A percentile compares a stretch with the other conserved stretches of the same genome.
Conservation (phyloP, 306 rosid genomes). For the Corylus heterophylla region DNA sequence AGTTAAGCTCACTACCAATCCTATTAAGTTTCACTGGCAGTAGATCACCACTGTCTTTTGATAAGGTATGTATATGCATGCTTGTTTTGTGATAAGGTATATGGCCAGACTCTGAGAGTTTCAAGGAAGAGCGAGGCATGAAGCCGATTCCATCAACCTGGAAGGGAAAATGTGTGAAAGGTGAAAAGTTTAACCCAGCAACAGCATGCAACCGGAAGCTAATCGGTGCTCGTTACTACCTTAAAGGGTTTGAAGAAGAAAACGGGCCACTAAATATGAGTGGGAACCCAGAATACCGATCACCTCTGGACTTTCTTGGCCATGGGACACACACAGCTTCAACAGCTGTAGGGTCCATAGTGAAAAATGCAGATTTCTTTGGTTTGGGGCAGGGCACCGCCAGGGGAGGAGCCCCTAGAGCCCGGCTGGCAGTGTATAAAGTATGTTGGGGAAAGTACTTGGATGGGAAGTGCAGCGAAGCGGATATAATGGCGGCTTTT, state of each 20-base stretch:
- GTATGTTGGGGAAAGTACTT: conserved; percentile 51
- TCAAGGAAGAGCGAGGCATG: conserved; percentile 34
- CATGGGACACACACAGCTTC: conserved; percentile 71
- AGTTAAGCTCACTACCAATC: not conserved
- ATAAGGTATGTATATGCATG: not conserved
- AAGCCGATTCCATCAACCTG: conserved; percentile 45
- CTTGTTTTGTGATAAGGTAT: conserved; percentile 33
- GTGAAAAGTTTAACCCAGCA: conserved; percentile 41
- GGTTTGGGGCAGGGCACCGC: conserved; percentile 45
- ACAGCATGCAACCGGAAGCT: conserved; percentile 50
- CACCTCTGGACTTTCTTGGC: conserved; percentile 55
- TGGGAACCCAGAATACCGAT: conserved; percentile 41
- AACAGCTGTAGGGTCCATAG: conserved; percentile 53
- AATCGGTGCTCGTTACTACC: conserved; percentile 58
- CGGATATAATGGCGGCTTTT: conserved; percentile 58
- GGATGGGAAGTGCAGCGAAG: conserved; percentile 39
- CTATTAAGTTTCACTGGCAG: not conserved
- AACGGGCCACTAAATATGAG: conserved; percentile 36
- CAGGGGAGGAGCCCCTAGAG: conserved; percentile 58
- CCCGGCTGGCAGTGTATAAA: conserved; percentile 56
- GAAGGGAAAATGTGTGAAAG: conserved; percentile 51
- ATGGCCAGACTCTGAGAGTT: conserved; percentile 64
- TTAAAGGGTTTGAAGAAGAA: conserved; percentile 47
- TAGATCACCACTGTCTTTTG: not conserved
- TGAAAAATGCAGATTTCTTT: conserved; percentile 29